Conservation (phyloP, 2,329 filamentous ascomycete species). For the Allantophomopsis cytisporea region DNA sequence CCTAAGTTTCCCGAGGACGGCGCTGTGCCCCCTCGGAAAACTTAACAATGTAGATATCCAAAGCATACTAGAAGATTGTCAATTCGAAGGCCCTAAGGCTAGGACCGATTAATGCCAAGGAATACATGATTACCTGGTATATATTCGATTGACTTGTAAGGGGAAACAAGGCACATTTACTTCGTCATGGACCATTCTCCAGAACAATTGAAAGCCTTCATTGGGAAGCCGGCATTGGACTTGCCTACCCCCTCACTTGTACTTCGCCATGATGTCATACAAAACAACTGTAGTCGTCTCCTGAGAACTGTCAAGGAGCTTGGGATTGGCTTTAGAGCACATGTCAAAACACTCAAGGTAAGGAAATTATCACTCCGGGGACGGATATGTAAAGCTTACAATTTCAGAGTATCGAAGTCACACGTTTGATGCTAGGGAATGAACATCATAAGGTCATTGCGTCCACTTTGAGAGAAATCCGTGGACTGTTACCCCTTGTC, state of each 20-base stretch:
- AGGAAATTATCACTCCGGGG: background rate
- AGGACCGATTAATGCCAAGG: too few species aligned
- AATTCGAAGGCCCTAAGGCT: too few species aligned
- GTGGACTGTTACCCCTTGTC: background rate
- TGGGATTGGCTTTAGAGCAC: conserved; percentile 24
- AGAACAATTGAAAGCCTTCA: conserved; percentile 19
- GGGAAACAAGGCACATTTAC: too few species aligned
- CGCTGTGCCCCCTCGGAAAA: too few species aligned
- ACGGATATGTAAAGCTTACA: background rate
- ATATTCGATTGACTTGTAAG: too few species aligned
- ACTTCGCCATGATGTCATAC: conserved; percentile 22
- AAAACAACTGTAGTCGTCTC: conserved; percentile 22
- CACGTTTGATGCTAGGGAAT: conserved; percentile 25
- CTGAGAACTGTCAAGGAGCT: conserved; percentile 24
- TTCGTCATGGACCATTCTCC: conserved; percentile 17
- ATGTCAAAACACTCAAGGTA: conserved; percentile 31
- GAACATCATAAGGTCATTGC: conserved; percentile 4
- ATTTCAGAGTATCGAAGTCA: conserved; percentile 12
- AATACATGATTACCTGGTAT: too few species aligned
- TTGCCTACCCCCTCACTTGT: conserved; percentile 25
- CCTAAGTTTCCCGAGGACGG: too few species aligned
- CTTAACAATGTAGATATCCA: too few species aligned
- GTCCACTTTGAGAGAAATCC: background rate
- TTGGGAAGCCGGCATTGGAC: conserved; percentile 19
- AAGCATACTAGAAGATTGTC: too few species aligned